Percentiles rank a stretch among this genome's conserved stretches.
Evolutionary conservation across 2,329 filamentous ascomycete genomes (phyloP).

Genomic region (Pseudogymnoascus sp.): DNA sequence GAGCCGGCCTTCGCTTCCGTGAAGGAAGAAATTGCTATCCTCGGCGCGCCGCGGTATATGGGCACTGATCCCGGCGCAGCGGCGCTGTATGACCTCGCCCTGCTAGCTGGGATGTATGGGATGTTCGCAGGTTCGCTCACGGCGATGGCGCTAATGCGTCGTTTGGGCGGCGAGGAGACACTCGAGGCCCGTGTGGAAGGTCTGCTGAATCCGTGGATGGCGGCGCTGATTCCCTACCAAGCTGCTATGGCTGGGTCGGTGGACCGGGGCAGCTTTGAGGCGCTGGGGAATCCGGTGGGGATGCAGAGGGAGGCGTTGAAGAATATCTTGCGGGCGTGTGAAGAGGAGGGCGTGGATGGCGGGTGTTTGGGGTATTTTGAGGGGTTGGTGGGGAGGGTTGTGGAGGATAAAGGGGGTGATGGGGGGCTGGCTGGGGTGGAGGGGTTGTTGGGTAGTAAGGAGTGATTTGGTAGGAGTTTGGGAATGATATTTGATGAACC

Average conservation of each 20-base stretch:
- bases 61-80: constrained; percentile 19
- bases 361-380: no score
- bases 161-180: constrained; percentile 11
- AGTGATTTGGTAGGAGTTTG: not conserved
- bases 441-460: not conserved
- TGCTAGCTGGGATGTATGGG: constrained; percentile 25
- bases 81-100: constrained; percentile 21
- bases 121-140: constrained; percentile 24
- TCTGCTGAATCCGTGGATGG: constrained; percentile 18
- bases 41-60: constrained; percentile 20
- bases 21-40: constrained; percentile 14
- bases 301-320: constrained; percentile 22
- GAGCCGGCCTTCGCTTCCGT: constrained; percentile 12
- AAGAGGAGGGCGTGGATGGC: constrained; percentile 21
- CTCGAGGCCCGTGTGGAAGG: constrained; percentile 15
- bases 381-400: no score
- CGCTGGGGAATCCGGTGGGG: constrained; percentile 23
- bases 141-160: constrained; percentile 22
- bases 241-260: constrained; percentile 17
- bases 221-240: constrained; percentile 23
- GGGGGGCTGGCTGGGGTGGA: not conserved
- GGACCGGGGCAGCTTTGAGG: constrained; percentile 21
- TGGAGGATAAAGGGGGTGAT: no score
- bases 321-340: constrained; percentile 22
- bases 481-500: not conserved